Base-by-base conservation (phyloP, 2,329 filamentous ascomycete genomes). In the Diaporthe destruens region DNA sequence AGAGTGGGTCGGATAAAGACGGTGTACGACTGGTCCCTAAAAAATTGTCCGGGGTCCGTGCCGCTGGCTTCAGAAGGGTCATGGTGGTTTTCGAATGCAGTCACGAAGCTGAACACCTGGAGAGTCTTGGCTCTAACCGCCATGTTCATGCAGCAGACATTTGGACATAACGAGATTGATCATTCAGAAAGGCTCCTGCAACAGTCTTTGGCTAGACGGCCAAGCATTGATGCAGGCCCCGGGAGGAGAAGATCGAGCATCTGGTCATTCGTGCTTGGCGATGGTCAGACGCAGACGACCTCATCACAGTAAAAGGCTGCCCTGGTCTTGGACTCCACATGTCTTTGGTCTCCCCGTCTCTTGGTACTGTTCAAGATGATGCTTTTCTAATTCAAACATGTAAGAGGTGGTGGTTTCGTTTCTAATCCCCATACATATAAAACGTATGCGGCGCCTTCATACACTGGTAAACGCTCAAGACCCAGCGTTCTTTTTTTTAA, bases 101-200 rank as follows among this genome's bases (percentile, higher is more conserved):
- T 66, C n/a, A 53, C 61, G 32, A 66, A 66, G 47, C n/a, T 66
- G n/a, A 66, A 39, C 32, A 66, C 47, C n/a, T 53, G 61, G 61
- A 39, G 47, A 5, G 14, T 53, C 32, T 65, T 66, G 61, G 61
- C 61, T n/a, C 47, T 39, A n/a, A 53, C 44, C 16, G 47, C 47
- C 7, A 53, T 66, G 44, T 66, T 66, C 32, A 66, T 66, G 61
- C 44, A 53, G 32, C 47, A 66, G 47, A 66, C 44, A 2, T 53
- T 66, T 16, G 47, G 29, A 7, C 61, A 66, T 5, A 51, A 53
- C 1, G 61, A 66, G n/a, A 53, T 53, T 25, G 29, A 36, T 7
- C 47, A 66, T 20, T 66, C 32, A 1, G 32, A 53, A 3, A 66
- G 25, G 61, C 12, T 66, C 2, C 20, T 65, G 12, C 44, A 65